Conservation (phyloP, 805 yeast species). For the Ogataea pignaliae region DNA sequence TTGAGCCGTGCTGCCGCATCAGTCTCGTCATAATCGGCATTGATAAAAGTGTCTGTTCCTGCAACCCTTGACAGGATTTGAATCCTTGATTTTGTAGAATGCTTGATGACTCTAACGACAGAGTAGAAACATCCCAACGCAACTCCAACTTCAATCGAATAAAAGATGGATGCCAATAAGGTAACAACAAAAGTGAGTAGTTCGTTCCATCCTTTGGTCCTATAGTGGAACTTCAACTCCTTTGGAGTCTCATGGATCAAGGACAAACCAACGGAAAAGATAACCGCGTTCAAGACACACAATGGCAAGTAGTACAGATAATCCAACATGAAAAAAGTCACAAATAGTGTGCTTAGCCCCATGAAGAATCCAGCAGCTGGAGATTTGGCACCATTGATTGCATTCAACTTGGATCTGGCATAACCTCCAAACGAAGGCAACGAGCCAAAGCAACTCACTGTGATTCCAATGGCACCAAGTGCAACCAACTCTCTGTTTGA, state of each 20-base stretch:
- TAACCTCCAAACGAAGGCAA: constrained; percentile 95
- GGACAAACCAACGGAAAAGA: constrained; percentile 71
- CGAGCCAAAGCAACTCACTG: constrained; percentile 57
- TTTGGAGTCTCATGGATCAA: constrained; percentile 80
- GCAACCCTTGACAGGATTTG: constrained; percentile 74
- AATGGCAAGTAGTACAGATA: constrained; percentile 70
- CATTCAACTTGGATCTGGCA: constrained; percentile 87
- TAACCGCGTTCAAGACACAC: constrained; percentile 75
- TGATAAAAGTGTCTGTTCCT: constrained; percentile 57
- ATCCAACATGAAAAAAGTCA: constrained; percentile 55
- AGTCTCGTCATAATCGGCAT: constrained; percentile 54
- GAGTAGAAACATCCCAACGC: constrained; percentile 83
- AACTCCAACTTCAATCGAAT: constrained; percentile 86
- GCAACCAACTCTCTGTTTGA: constrained; percentile 91
- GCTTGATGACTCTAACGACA: constrained; percentile 70
- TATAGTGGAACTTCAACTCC: constrained; percentile 70
- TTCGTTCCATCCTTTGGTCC: constrained; percentile 73
- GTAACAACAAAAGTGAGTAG: constrained; percentile 65
- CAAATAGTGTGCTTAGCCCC: constrained; percentile 69
- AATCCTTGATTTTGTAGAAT: constrained; percentile 76
- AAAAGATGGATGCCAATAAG: constrained; percentile 55
- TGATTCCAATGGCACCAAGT: constrained; percentile 69
- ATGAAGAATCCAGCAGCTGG: constrained; percentile 79
- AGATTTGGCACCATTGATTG: constrained; percentile 81
- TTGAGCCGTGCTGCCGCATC: neutral